A percentile compares a stretch with the other conserved stretches of the same genome.
Conservation (phyloP, 2,329 filamentous ascomycete genomes). For the Pleoardoris graminearum region DNA sequence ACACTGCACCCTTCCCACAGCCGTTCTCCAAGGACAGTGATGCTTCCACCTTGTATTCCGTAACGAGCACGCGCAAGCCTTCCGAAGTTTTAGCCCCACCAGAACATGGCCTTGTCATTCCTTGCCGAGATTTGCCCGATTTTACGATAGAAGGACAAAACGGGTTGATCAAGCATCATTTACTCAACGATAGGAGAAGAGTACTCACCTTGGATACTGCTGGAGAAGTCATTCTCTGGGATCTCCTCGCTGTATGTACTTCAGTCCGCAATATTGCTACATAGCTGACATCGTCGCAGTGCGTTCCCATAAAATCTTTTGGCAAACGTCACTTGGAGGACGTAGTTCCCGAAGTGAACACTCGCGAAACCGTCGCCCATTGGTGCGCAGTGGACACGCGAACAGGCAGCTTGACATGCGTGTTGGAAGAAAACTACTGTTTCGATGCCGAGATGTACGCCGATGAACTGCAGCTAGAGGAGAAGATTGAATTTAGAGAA, state of each 20-base stretch:
- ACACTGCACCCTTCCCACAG: constrained; percentile 74
- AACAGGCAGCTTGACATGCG: constrained; percentile 87
- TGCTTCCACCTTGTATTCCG: constrained; percentile 55
- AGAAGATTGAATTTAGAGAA: constrained; percentile 80
- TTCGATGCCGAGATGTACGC: constrained; percentile 98
- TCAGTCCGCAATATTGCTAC: not conserved
- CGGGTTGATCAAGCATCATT: constrained; percentile 87
- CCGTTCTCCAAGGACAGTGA: constrained; percentile 61
- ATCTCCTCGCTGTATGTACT: constrained; percentile 73
- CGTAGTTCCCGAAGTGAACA: constrained; percentile 84
- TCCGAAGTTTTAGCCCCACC: constrained; percentile 58
- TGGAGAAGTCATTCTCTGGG: constrained; percentile 93
- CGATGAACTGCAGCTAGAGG: constrained; percentile 77
- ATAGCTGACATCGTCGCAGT: constrained; percentile 56
- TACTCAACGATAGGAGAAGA: constrained; percentile 86
- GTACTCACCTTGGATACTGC: constrained; percentile 93
- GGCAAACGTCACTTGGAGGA: constrained; percentile 94
- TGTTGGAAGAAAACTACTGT: constrained; percentile 91
- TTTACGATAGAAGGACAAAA: constrained; percentile 84
- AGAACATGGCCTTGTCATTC: constrained; percentile 37
- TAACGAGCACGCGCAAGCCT: constrained; percentile 58
- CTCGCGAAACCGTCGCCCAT: constrained; percentile 83
- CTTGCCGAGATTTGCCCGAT: constrained; percentile 51
- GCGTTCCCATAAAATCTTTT: constrained; percentile 85
- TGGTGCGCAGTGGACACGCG: constrained; percentile 96